These are phyloP conservation scores for Melanopsichium pennsylvanicum DNA, from an alignment of 1,284 basidiomycete genomes.

Conservation along the genomic window DNA sequence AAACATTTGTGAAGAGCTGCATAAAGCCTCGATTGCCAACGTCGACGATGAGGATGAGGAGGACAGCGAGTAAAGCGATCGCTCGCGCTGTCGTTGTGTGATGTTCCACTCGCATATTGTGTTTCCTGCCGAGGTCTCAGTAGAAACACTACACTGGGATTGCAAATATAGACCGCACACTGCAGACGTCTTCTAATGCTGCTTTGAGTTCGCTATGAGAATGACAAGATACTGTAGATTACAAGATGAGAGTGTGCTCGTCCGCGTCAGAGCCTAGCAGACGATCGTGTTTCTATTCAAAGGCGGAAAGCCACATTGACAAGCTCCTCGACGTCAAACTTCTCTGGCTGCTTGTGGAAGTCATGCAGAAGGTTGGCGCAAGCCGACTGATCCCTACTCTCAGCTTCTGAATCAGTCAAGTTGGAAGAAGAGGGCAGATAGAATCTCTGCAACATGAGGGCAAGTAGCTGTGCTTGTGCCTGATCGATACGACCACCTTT, in stretches of 20 bases:
- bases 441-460: conserved; percentile 60
- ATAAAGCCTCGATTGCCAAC: neutral
- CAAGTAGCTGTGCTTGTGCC: conserved; percentile 58
- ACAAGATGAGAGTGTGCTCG: too few relatives aligned
- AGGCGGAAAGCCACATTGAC: conserved; percentile 48
- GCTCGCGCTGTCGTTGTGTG: too few relatives aligned
- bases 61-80: neutral
- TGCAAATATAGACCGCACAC: too few relatives aligned
- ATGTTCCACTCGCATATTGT: neutral
- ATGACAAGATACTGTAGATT: neutral
- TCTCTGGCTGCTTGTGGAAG: conserved; percentile 53
- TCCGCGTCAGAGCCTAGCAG: too few relatives aligned
- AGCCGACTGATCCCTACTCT: conserved; percentile 21
- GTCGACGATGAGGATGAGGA: neutral
- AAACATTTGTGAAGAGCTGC: conserved; percentile 23
- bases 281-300: too few relatives aligned
- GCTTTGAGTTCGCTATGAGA: neutral
- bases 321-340: conserved; percentile 55
- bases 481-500: conserved; percentile 70
- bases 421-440: conserved; percentile 47
- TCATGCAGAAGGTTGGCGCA: conserved; percentile 48
- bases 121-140: too few relatives aligned
- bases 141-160: too few relatives aligned
- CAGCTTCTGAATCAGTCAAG: neutral
- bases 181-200: too few relatives aligned